A percentile compares a stretch with the other conserved stretches of the same genome.
phyloP scores from a whole-genome alignment of 805 yeast genomes.

The Hyphopichia homilentoma region DNA sequence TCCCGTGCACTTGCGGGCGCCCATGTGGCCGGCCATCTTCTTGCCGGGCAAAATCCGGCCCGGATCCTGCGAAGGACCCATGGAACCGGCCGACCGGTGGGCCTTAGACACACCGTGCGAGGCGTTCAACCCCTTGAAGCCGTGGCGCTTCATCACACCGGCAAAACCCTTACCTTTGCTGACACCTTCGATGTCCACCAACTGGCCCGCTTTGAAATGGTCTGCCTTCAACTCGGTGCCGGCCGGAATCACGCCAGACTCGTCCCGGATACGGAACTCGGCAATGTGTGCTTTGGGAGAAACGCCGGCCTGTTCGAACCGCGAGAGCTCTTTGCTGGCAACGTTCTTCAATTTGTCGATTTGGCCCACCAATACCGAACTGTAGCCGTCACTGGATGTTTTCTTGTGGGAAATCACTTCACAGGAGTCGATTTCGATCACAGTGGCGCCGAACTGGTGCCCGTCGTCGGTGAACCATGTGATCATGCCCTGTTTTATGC shows the following conservation, averaged over 20 bases:
- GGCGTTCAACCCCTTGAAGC: conserved; percentile 84
- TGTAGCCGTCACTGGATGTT: conserved; percentile 69
- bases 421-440: conserved; percentile 79
- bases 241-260: conserved; percentile 61
- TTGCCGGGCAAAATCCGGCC: conserved; percentile 96
- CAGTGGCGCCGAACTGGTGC: conserved; percentile 73
- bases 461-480: conserved; percentile 76
- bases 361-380: conserved; percentile 83
- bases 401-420: conserved; percentile 81
- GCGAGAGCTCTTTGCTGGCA: conserved; percentile 54
- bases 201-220: conserved; percentile 79
- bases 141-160: conserved; percentile 97
- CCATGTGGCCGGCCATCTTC: conserved; percentile 98
- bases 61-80: conserved; percentile 93
- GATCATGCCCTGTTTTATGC: conserved; percentile 87
- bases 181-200: conserved; percentile 72
- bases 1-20: conserved; percentile 67
- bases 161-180: conserved; percentile 95
- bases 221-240: conserved; percentile 82
- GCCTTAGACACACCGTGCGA: conserved; percentile 93
- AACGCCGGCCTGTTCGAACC: conserved; percentile 72
- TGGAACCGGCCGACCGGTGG: conserved; percentile 96
- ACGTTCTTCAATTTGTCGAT: conserved; percentile 67
- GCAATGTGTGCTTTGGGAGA: conserved; percentile 74
- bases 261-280: conserved; percentile 77